These are phyloP conservation scores for Rubroboletus pulcherrimus DNA, from an alignment of 768 basidiomycete species.

Conservation along the genomic window DNA sequence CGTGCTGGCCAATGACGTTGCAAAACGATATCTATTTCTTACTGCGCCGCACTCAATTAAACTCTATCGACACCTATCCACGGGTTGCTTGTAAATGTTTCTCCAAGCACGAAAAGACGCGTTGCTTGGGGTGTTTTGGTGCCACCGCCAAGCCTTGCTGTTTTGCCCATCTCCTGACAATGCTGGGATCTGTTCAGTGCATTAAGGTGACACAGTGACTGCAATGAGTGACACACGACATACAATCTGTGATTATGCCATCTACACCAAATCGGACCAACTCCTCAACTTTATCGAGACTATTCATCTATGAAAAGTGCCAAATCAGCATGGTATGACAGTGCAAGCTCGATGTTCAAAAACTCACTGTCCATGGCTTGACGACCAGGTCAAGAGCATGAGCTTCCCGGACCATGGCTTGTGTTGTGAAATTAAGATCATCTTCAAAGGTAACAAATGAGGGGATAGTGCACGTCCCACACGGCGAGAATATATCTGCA, in stretches of 20 bases:
- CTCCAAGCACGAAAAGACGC: constrained; percentile 59
- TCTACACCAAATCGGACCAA: constrained; percentile 61
- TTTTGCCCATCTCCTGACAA: constrained; percentile 54
- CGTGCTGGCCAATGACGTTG: constrained; percentile 3
- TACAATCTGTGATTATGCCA: constrained; percentile 76
- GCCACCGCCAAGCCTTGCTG: constrained; percentile 51
- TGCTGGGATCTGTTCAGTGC: constrained; percentile 43
- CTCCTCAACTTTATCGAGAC: constrained; percentile 57
- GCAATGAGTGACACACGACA: constrained; percentile 4
- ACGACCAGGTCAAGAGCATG: constrained; percentile 61
- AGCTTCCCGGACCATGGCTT: constrained; percentile 63
- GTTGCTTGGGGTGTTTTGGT: constrained; percentile 54
- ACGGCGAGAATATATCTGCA: constrained; percentile 65
- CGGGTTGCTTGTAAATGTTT: constrained; percentile 33
- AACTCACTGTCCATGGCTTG: constrained; percentile 70
- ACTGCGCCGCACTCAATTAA: background rate
- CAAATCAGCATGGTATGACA: background rate
- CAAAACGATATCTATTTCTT: background rate
- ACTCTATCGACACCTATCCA: background rate
- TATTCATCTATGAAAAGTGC: constrained; percentile 46
- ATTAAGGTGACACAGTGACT: background rate
- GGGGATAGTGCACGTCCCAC: constrained; percentile 40
- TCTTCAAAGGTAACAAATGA: constrained; percentile 40
- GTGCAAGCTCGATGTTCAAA: background rate
- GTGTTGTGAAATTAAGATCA: constrained; percentile 58